phyloP scores from a whole-genome alignment of 2,329 filamentous ascomycete genomes.

The Teratosphaeria pseudoeucalypti region DNA sequence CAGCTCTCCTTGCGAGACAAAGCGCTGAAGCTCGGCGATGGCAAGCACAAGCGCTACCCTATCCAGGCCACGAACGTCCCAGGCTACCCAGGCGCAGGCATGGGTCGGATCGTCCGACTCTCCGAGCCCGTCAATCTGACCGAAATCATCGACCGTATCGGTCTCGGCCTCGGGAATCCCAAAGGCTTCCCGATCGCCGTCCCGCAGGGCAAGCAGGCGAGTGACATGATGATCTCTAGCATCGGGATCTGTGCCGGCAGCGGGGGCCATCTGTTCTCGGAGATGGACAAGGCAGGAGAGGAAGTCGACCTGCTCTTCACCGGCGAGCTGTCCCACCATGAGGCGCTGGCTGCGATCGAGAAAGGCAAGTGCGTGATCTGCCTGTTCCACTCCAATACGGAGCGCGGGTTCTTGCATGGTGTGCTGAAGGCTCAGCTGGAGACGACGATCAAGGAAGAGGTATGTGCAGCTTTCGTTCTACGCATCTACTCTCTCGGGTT shows the following conservation, averaged over 20 bases:
- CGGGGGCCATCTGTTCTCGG: conserved; percentile 65
- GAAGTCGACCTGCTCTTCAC: conserved; percentile 75
- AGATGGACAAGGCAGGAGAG: conserved; percentile 33
- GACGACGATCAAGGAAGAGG: conserved; percentile 43
- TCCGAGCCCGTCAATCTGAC: conserved; percentile 41
- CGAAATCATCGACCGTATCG: conserved; percentile 52
- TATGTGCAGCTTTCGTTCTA: not conserved
- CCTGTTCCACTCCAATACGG: conserved; percentile 87
- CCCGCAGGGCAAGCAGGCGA: conserved; percentile 46
- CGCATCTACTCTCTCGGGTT: not conserved
- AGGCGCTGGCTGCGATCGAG: conserved; percentile 77
- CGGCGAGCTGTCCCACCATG: conserved; percentile 88
- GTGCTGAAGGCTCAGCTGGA: conserved; percentile 59
- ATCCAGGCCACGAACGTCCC: conserved; percentile 40
- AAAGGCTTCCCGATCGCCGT: conserved; percentile 54
- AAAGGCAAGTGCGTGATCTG: conserved; percentile 71
- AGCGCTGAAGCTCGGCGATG: conserved; percentile 31
- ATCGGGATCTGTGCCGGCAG: conserved; percentile 87
- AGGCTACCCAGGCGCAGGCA: conserved; percentile 43
- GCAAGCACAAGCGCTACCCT: conserved; percentile 41
- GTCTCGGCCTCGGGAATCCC: conserved; percentile 54
- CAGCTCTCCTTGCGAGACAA: conserved; percentile 27
- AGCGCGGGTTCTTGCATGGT: conserved; percentile 67
- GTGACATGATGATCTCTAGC: conserved; percentile 50
- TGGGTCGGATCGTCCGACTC: conserved; percentile 52